These are phyloP conservation scores for Casuarina cunninghamiana DNA, from an alignment of 306 rosid species.

Conservation along the genomic window DNA sequence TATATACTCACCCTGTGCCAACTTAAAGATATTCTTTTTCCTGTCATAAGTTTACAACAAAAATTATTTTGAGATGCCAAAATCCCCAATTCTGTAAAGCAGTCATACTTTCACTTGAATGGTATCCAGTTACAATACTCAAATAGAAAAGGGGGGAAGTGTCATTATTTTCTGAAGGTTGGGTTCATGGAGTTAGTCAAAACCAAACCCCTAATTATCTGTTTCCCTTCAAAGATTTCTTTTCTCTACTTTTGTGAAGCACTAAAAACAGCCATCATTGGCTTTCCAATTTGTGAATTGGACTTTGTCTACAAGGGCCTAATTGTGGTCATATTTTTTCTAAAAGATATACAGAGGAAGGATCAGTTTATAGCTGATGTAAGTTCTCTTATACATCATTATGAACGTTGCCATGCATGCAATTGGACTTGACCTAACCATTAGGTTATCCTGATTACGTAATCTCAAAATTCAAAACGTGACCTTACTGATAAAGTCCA, in stretches of 20 bases:
- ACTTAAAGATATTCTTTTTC: constrained; percentile 97
- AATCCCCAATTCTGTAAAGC: background rate
- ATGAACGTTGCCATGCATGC: background rate
- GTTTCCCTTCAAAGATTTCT: background rate
- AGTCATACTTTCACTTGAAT: background rate
- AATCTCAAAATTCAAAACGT: background rate
- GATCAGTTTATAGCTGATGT: background rate
- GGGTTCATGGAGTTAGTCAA: background rate
- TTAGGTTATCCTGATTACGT: too few relatives aligned
- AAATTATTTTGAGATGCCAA: background rate
- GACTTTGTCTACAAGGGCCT: background rate
- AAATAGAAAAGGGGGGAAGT: background rate
- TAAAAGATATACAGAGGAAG: background rate
- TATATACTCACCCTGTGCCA: constrained; percentile 99
- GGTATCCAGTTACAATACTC: background rate
- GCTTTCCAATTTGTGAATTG: background rate
- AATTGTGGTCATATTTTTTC: background rate
- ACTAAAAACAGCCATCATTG: background rate
- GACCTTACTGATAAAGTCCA: background rate
- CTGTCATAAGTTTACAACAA: constrained; percentile 41
- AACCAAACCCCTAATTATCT: background rate
- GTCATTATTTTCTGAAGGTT: background rate
- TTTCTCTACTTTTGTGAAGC: background rate
- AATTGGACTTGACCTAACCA: background rate
- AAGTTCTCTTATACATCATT: background rate